Evolutionary conservation across 805 yeast genomes (phyloP), one percentile per base, ranked within the genome.

Genomic region (Suhomyces faveliae): DNA sequence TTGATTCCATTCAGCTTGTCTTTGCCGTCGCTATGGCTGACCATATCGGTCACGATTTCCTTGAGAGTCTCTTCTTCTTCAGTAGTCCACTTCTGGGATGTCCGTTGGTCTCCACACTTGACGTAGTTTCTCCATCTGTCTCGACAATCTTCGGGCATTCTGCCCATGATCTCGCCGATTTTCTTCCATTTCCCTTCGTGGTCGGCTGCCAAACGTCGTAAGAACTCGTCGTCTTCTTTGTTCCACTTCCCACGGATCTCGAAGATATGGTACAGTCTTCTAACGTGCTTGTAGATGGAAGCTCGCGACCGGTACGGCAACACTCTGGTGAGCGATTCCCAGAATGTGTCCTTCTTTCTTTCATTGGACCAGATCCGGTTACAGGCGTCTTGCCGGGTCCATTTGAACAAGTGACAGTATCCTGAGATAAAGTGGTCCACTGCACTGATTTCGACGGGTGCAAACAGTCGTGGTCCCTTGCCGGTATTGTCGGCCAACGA

Each of bases 91-190:
- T 86, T 88, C 63, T 87, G 87, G 43, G 80, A 77, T 7, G 83
- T 81, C 53, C 97, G 75, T 46, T 80, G 80, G 13, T 74, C 74
- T 20, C 97, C 97, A 71, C 97, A 92, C 65, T 91, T 91, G 52
- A 91, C 87, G 62, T 91, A 92, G 63, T 92, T 92, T 66, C 98
- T 77, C 96, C 96, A 92, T 57, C 98, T 77, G 64, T 92, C 98
- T 57, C 98, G 78, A 66, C 97, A 91, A 68, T 92, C 98, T 61
- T 92, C 98, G 0, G 98, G 97, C 98, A 92, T 92, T 59, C 98
- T 76, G 11, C 87, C 89, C 80, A 92, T 74, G 6, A 73, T 71
- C 45, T 77, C 77, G 6, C 97, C 97, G 51, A 92, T 87, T 35
- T 75, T 73, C 56, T 89, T 89, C 98, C 98, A 92, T 60, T 87